Conservation (phyloP, 495 filamentous ascomycete genomes). For the Massariosphaeria phaeospora region DNA sequence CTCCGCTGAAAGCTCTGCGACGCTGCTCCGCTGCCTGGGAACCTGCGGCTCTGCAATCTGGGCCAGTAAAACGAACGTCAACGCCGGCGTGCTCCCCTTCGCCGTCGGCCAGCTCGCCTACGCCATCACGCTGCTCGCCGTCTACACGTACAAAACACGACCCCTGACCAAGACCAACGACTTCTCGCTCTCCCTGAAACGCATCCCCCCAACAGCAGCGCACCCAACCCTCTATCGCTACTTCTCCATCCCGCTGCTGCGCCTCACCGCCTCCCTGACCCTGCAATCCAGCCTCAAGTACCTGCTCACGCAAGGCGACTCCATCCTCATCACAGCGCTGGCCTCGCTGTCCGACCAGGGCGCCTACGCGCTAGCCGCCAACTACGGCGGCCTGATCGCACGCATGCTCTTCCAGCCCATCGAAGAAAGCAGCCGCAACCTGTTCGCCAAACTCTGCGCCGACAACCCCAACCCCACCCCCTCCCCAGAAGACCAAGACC, state of each 20-base stretch:
- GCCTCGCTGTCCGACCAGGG: conserved; percentile 76
- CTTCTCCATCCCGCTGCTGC: conserved; percentile 62
- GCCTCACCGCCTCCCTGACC: conserved; percentile 70
- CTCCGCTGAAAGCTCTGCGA: conserved; percentile 70
- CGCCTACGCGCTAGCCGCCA: conserved; percentile 87
- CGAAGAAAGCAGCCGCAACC: conserved; percentile 81
- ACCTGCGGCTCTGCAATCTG: conserved; percentile 63
- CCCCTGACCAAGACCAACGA: conserved; percentile 22
- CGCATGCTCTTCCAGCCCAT: conserved; percentile 90
- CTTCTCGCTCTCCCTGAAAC: conserved; percentile 41
- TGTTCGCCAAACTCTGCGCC: conserved; percentile 68
- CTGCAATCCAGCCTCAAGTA: conserved; percentile 88
- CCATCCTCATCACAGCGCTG: conserved; percentile 72
- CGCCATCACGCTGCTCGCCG: conserved; percentile 57
- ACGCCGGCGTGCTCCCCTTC: conserved; percentile 78
- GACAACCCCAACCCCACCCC: neutral
- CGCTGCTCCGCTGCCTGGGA: conserved; percentile 65
- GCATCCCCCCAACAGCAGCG: conserved; percentile 9
- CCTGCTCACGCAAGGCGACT: conserved; percentile 88
- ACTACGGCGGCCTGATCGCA: conserved; percentile 88
- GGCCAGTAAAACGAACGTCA: conserved; percentile 44
- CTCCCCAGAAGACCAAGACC: neutral
- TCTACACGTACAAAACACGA: conserved; percentile 50
- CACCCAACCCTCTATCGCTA: conserved; percentile 32
- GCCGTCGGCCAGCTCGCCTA: conserved; percentile 82